Evolutionary conservation across 768 basidiomycete species (phyloP).

Genomic region (Coprinopsis marcescibilis): DNA sequence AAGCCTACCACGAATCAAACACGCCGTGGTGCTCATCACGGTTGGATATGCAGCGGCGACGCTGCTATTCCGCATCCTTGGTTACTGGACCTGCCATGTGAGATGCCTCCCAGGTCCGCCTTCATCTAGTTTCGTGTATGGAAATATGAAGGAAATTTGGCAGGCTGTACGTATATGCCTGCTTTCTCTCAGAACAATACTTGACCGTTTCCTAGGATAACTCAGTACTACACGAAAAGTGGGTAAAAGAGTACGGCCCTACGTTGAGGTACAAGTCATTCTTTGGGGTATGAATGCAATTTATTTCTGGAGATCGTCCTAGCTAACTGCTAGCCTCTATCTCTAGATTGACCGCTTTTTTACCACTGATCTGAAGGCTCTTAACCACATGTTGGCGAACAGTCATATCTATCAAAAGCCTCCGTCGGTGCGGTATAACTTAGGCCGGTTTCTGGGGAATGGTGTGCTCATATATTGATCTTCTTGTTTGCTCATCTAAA

Average conservation of each 20-base stretch:
- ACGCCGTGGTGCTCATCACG: too few species aligned
- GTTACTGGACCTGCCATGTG: constrained; percentile 38
- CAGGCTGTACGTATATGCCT: neutral
- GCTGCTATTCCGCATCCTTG: too few species aligned
- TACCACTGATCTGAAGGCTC: constrained; percentile 56
- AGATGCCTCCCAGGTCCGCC: constrained; percentile 46
- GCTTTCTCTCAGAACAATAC: neutral
- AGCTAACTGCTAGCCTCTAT: neutral
- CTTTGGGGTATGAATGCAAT: neutral
- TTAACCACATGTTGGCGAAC: constrained; percentile 61
- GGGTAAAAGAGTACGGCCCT: constrained; percentile 40
- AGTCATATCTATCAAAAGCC: constrained; percentile 53
- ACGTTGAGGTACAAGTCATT: constrained; percentile 34
- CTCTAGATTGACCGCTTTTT: constrained; percentile 35
- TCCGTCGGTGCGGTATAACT: constrained; percentile 26
- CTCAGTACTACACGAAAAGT: constrained; percentile 36
- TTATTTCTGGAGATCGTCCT: neutral
- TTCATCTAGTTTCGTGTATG: constrained; percentile 38
- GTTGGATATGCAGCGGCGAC: too few species aligned
- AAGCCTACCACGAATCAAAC: too few species aligned
- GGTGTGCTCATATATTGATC: constrained; percentile 20
- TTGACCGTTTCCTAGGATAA: constrained; percentile 25
- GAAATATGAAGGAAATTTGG: constrained; percentile 41
- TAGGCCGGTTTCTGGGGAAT: constrained; percentile 39
- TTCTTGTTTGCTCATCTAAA: neutral